Percentiles rank a stretch among this genome's conserved stretches.
phyloP scores from a whole-genome alignment of 345 rosid species.

The Capsella bursapastoris region DNA sequence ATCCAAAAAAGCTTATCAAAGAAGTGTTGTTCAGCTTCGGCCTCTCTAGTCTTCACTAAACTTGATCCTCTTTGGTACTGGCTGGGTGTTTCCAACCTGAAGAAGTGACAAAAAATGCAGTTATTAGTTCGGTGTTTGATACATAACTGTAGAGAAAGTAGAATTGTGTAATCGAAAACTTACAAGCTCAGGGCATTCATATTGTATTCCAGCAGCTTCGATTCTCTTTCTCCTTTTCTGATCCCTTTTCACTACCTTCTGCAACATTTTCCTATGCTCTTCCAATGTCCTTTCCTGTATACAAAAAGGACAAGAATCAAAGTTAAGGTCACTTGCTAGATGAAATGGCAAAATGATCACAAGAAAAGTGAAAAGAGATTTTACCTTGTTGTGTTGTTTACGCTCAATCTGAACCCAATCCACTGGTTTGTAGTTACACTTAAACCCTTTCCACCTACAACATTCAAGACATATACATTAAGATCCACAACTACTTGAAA shows the following conservation, averaged over 20 bases:
- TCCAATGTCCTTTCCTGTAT: conserved; percentile 87
- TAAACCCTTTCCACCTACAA: conserved; percentile 82
- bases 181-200: conserved; percentile 89
- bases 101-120: neutral
- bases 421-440: conserved; percentile 59
- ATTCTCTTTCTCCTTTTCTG: conserved; percentile 69
- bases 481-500: conserved; percentile 20
- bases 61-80: conserved; percentile 77
- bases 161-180: conserved; percentile 39
- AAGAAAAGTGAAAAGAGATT: neutral
- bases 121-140: neutral
- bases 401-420: conserved; percentile 67
- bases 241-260: conserved; percentile 67
- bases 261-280: conserved; percentile 75
- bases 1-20: conserved; percentile 15
- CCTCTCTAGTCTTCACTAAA: conserved; percentile 60
- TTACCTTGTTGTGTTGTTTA: conserved; percentile 72
- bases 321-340: neutral
- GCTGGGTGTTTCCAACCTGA: conserved; percentile 67
- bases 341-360: neutral
- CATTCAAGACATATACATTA: conserved; percentile 1
- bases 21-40: conserved; percentile 21
- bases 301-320: neutral
- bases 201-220: conserved; percentile 81
- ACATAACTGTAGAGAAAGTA: neutral